Evolutionary conservation across 2,329 filamentous ascomycete genomes (phyloP), one percentile per base, ranked within the genome.

Genomic region (Pestalotiopsis sp.): DNA sequence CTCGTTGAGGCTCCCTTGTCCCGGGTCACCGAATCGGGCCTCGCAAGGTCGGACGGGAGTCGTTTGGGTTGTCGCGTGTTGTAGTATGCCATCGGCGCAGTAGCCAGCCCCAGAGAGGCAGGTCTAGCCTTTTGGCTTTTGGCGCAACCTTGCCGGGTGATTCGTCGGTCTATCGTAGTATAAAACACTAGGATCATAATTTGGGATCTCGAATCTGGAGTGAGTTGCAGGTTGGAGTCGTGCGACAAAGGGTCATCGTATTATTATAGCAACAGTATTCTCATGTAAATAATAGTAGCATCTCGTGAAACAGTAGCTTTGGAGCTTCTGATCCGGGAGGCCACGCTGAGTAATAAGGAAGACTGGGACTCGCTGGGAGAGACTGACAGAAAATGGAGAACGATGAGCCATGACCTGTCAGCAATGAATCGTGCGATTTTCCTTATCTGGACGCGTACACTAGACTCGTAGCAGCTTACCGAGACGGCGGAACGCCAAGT

Each of bases 21-120:
- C 44, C 44, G 17, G 44, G 44, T 7, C 44, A 44, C 11, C 40
- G 17, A 44, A 44, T 44, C 40, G 17, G 40, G 40, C 4, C 17
- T 35, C 30, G 40, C 40, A 14, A 44, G 40, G 17, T 4, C 40
- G 9, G 20, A 52, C 44, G n/a, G 17, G 20, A 52, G 44, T 52
- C 44, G 44, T 52, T 52, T 52, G 44, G 4, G 44, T 35, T 52
- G 44, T 52, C 44, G 44, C 44, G 14, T n/a, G 44, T 52, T 17
- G 17, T 17, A 9, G 14, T n/a, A 52, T 52, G 44, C 14, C 10
- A n/a, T 35, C 30, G 30, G 30, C 7, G 44, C 14, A 52, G 3
- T n/a, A 52, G 17, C 44, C 44, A 61, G 58, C 26, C 57, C 58
- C n/a, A 61, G 30, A 61, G 14, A 61, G 58, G 58, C 58, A 61